Base-by-base conservation (phyloP, 1,284 basidiomycete species). In the Coniferiporia sulphurascens region DNA sequence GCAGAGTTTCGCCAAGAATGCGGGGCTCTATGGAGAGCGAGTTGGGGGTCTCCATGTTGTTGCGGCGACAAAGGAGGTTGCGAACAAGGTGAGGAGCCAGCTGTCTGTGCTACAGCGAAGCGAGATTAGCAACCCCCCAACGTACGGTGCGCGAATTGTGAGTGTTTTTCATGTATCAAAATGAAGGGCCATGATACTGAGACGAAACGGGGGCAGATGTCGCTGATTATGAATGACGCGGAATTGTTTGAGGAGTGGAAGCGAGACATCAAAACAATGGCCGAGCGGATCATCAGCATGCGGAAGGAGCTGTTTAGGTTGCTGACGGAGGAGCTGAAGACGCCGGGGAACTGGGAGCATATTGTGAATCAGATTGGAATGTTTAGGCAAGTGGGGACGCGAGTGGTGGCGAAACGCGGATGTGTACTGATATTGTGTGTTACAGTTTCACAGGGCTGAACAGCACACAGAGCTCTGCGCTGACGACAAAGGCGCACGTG, bases 1-100 rank as follows among this genome's bases (percentile, higher is more conserved):
- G 45, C 77, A 96, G 89, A 93, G 89, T 71, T 97, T 95, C 74
- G 93, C 95, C 41, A 97, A 98, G 83, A 97, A 97, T 69, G 93
- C 94, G 9, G 95, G 95, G 6, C 71, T 98, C 71, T 98, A 98
- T 70, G 90, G 93, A 53, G 91, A 95, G 74, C 89, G 94, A 36
- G 83, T 93, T 57, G 93, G 94, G 21, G 91, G 90, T 38, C 76
- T 97, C 67, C 91, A 94, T 72, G 71, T 95, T 54, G 81, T 95
- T 41, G 76, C 83, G 2, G 71, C 78, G 46, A 76, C 75, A 65
- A 74, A 75, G 69, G 87, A 91, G 50, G 81, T 86, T 15, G 87
- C 86, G n/a, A 78, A 79, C 48, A 79, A 89, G 35, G 81, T 93
- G 59, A 84, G 82, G 75, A 91, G 88, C 68, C 95, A 98, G 75